Evolutionary conservation across 2,329 filamentous ascomycete species (phyloP).

Genomic region (Fusarium sp.): DNA sequence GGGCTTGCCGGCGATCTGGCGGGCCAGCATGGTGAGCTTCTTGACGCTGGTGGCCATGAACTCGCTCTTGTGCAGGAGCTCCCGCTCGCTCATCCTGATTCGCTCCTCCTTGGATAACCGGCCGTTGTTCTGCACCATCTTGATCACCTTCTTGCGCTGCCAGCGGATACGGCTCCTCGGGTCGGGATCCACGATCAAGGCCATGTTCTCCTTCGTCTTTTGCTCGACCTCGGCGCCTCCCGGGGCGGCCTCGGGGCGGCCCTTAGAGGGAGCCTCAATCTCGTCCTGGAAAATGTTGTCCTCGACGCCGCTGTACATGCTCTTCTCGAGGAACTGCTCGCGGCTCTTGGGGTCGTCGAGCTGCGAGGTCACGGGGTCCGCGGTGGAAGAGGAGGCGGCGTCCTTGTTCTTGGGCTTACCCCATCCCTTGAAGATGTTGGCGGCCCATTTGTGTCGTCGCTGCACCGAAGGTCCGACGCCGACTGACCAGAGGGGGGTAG

Average conservation of each 20-base stretch:
- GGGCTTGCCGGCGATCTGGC: constrained; percentile 93
- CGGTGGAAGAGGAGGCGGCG: constrained; percentile 44
- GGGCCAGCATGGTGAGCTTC: constrained; percentile 87
- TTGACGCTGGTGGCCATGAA: constrained; percentile 88
- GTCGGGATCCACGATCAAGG: constrained; percentile 78
- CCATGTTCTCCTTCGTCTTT: constrained; percentile 64
- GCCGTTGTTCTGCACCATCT: constrained; percentile 73
- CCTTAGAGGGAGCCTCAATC: constrained; percentile 54
- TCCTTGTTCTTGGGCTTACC: constrained; percentile 47
- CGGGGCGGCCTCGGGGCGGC: constrained; percentile 20
- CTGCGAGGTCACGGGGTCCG: constrained; percentile 45
- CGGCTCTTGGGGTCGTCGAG: constrained; percentile 58
- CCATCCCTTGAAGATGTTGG: constrained; percentile 55
- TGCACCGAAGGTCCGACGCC: constrained; percentile 39
- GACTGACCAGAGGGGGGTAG: constrained; percentile 30
- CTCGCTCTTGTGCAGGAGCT: constrained; percentile 70
- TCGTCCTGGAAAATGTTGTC: constrained; percentile 75
- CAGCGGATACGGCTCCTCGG: constrained; percentile 78
- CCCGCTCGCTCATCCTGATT: constrained; percentile 73
- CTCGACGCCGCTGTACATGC: constrained; percentile 57
- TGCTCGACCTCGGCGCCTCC: constrained; percentile 51
- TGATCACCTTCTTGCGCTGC: constrained; percentile 86
- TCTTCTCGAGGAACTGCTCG: constrained; percentile 55
- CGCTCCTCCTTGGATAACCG: constrained; percentile 68
- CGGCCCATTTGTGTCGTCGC: constrained; percentile 58